Evolutionary conservation across 2,329 filamentous ascomycete species (phyloP).

Genomic region (Helminthosporium solani): DNA sequence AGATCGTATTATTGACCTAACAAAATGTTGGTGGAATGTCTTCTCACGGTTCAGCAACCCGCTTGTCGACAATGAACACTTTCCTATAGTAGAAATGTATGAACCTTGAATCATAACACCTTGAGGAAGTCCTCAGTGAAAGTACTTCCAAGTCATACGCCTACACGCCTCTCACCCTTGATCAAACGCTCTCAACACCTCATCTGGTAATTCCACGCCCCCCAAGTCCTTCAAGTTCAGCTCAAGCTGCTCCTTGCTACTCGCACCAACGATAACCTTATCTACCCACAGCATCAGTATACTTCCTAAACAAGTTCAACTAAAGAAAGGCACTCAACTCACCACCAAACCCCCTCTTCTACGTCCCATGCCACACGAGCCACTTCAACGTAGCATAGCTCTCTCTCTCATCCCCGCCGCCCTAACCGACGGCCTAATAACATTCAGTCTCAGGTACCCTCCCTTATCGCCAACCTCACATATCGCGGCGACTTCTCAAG

Average conservation of each 20-base stretch:
- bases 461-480: conserved; percentile 47
- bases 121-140: no score
- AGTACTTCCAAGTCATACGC: conserved; percentile 16
- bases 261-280: conserved; percentile 60
- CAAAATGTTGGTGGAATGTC: no score
- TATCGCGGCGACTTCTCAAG: conserved; percentile 49
- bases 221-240: conserved; percentile 57
- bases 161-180: conserved; percentile 65
- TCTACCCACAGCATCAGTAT: not conserved
- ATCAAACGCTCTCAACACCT: conserved; percentile 71
- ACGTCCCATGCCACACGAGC: conserved; percentile 45
- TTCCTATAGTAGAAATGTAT: no score
- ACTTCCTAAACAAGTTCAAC: no score
- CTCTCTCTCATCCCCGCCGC: conserved; percentile 47
- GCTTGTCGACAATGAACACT: no score
- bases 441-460: conserved; percentile 46
- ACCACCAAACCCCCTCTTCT: conserved; percentile 58
- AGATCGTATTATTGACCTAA: no score
- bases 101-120: no score
- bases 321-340: not conserved
- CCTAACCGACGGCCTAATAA: conserved; percentile 38
- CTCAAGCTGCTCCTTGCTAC: conserved; percentile 56
- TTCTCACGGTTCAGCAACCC: no score
- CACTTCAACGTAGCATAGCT: conserved; percentile 48
- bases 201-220: conserved; percentile 69